Evolutionary conservation across 495 filamentous ascomycete genomes (phyloP).

Genomic region (Trichodelitschia bisporula): DNA sequence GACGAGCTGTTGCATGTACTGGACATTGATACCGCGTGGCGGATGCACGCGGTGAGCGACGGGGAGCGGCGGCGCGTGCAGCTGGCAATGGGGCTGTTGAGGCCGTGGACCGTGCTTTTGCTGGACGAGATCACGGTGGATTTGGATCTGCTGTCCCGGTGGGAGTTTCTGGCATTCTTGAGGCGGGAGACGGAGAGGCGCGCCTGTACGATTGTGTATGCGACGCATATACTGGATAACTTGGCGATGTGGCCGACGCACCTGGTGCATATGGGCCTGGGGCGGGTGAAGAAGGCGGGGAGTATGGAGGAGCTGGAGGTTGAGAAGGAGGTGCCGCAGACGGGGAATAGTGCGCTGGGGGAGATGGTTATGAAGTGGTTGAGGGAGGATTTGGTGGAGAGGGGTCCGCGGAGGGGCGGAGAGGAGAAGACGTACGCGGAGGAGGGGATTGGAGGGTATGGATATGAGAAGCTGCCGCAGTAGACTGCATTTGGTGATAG

Average conservation of each 20-base stretch:
- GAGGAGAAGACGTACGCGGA: conserved; percentile 46
- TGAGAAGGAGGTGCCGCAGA: conserved; percentile 15
- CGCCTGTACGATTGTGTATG: conserved; percentile 82
- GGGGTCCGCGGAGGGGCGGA: conserved; percentile 46
- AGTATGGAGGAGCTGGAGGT: conserved; percentile 29
- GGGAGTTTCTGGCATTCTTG: conserved; percentile 69
- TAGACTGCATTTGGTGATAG: no score
- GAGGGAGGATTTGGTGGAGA: conserved; percentile 51
- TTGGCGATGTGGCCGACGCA: conserved; percentile 83
- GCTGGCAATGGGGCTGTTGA: conserved; percentile 79
- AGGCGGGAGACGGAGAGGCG: conserved; percentile 64
- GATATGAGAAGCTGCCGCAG: conserved; percentile 49
- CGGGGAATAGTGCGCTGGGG: conserved; percentile 38
- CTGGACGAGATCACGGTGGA: conserved; percentile 97
- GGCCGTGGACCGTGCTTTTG: conserved; percentile 79
- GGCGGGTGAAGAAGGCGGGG: conserved; percentile 67
- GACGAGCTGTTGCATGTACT: conserved; percentile 73
- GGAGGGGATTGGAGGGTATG: conserved; percentile 61
- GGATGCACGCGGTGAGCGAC: conserved; percentile 84
- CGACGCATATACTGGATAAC: conserved; percentile 91
- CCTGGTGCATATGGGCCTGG: conserved; percentile 80
- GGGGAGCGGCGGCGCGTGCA: conserved; percentile 83
- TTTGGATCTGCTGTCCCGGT: conserved; percentile 61
- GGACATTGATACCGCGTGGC: conserved; percentile 78
- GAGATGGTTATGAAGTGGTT: conserved; percentile 76